Base-by-base conservation (phyloP, 148 eudicot species). In the Talinum fruticosum region DNA sequence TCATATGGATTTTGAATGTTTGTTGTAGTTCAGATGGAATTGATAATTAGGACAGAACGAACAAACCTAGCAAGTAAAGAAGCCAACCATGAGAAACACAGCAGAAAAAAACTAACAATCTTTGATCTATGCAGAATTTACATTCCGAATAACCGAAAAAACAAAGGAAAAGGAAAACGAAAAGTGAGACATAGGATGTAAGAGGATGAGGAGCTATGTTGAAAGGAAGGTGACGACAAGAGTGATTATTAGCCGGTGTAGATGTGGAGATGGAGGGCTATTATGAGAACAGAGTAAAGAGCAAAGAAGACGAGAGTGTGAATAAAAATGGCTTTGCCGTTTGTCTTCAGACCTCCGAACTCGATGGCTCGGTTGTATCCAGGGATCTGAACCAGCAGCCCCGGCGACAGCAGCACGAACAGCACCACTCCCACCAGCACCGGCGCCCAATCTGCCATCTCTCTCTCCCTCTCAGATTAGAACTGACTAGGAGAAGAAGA, bases 391-490 rank as follows among this genome's bases (percentile, higher is more conserved):
- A 89, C 57, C 53, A 89, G 77, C 34, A 87, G 82, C 3, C 92
- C 92, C 61, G 92, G 90, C 44, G 86, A 78, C 18, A 87, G 68
- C 33, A 89, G 74, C n/a, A 89, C 81, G 84, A 89, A 89, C 54
- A 89, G 80, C 45, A 89, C 87, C 59, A 89, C 90, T 29, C 88
- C 92, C 21, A 89, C 85, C 6, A 87, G 51, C 62, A 89, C 90
- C 79, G 92, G 90, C 18, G 88, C 90, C 92, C 92, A 89, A 64
- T 89, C 92, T 18, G 86, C 76, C 91, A 89, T 86, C 19, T 62
- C 24, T 69, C 66, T 66, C 18, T 62, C 0, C 23, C 19, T 51
- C 57, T 51, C 57, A n/a, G n/a, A n/a, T 51, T 23, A 2, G 21
- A 51, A 23, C 23, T 51, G n/a, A 4, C 57, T 3, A 51, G n/a